Conservation (phyloP, 306 rosid species). For the Neltuma alba region DNA sequence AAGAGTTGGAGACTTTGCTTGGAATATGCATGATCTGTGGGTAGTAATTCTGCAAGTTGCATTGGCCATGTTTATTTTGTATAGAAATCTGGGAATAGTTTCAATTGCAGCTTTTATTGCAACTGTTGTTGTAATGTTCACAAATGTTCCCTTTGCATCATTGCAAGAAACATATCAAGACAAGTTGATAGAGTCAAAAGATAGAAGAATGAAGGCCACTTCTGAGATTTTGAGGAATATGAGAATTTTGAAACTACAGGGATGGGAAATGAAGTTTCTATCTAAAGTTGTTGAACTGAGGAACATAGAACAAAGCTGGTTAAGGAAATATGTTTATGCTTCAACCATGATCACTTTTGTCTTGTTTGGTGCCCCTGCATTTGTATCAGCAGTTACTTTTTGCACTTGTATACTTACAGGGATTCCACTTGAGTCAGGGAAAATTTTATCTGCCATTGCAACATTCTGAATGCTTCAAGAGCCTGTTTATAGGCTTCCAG, state of each 20-base stretch:
- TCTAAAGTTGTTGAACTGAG: slow-evolving; percentile 48
- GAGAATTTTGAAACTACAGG: slow-evolving; percentile 67
- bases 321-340: slow-evolving; percentile 48
- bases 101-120: slow-evolving; percentile 50
- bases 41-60: slow-evolving; percentile 42
- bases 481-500: slow-evolving; percentile 52
- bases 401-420: slow-evolving; percentile 49
- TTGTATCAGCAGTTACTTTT: slow-evolving; percentile 58
- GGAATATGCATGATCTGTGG: slow-evolving; percentile 52
- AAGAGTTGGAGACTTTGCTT: slow-evolving; percentile 45
- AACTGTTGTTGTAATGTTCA: slow-evolving; percentile 49
- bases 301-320: slow-evolving; percentile 46
- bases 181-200: slow-evolving; percentile 63
- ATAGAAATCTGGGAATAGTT: slow-evolving; percentile 54
- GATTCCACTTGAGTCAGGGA: slow-evolving; percentile 63
- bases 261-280: slow-evolving; percentile 73
- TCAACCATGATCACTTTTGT: slow-evolving; percentile 33
- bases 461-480: slow-evolving; percentile 54
- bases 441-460: no score
- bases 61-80: slow-evolving; percentile 47
- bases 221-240: slow-evolving; percentile 66
- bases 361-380: slow-evolving; percentile 55
- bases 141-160: slow-evolving; percentile 52
- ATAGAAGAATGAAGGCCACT: slow-evolving; percentile 57
- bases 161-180: slow-evolving; percentile 46